A percentile compares a stretch with the other conserved stretches of the same genome.
Conservation (phyloP, 1,139 yeast species). For the Yamadazyma dendronema region DNA sequence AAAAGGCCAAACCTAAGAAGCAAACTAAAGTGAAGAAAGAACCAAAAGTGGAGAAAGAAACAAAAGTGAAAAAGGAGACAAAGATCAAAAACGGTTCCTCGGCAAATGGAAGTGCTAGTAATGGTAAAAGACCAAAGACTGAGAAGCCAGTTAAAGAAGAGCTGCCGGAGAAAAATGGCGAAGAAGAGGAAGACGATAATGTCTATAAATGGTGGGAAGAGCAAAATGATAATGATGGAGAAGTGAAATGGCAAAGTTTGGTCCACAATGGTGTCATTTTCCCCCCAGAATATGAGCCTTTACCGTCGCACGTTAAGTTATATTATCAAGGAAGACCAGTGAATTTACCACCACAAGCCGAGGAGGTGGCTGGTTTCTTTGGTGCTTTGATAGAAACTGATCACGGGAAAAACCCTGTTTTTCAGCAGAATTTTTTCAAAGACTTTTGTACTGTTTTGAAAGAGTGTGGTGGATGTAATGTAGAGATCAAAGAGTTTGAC, state of each 20-base stretch:
- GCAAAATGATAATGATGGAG: conserved; percentile 64
- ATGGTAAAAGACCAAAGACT: background rate
- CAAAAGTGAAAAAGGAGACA: background rate
- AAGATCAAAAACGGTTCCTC: too few relatives aligned
- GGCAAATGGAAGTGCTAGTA: background rate
- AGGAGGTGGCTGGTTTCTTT: conserved; percentile 94
- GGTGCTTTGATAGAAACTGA: conserved; percentile 88
- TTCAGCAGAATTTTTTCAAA: conserved; percentile 80
- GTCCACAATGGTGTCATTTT: conserved; percentile 90
- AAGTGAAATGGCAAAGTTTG: conserved; percentile 80
- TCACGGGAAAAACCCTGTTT: conserved; percentile 83
- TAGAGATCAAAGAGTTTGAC: conserved; percentile 56
- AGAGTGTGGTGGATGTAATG: conserved; percentile 64
- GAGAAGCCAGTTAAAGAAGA: background rate
- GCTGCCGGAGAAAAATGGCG: background rate
- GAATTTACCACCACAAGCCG: conserved; percentile 73
- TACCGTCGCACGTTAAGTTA: conserved; percentile 77
- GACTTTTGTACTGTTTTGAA: conserved; percentile 72
- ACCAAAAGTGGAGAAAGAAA: conserved; percentile 8
- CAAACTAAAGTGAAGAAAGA: conserved; percentile 6
- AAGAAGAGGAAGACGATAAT: conserved; percentile 55
- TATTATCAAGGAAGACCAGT: conserved; percentile 77
- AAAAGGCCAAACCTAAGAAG: background rate
- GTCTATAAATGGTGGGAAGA: conserved; percentile 87
- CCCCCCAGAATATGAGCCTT: conserved; percentile 87